Evolutionary conservation across 2,329 filamentous ascomycete species (phyloP).

Genomic region (Acrodontium crateriforme): DNA sequence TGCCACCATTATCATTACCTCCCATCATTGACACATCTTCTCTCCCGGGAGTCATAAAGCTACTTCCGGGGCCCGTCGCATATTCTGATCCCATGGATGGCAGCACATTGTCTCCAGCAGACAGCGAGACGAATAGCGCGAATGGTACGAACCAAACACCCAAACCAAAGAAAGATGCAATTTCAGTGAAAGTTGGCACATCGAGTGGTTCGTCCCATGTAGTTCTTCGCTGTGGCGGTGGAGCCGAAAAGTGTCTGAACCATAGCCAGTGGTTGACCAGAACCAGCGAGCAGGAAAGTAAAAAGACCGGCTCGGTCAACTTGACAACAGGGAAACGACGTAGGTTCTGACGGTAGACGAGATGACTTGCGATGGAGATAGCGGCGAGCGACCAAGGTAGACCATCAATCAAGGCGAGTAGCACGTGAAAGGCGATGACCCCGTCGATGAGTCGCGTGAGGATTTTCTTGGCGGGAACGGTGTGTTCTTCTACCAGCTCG

Average conservation of each 20-base stretch:
- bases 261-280: constrained; percentile 85
- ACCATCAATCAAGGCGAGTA: constrained; percentile 69
- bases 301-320: constrained; percentile 73
- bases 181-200: constrained; percentile 79
- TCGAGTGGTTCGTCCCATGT: constrained; percentile 42
- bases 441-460: constrained; percentile 72
- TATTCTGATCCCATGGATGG: constrained; percentile 79
- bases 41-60: constrained; percentile 32
- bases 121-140: constrained; percentile 83
- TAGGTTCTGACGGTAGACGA: constrained; percentile 82
- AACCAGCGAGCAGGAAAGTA: constrained; percentile 73
- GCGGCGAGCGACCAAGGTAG: constrained; percentile 64
- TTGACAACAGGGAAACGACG: constrained; percentile 63
- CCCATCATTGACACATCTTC: constrained; percentile 15
- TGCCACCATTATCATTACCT: constrained; percentile 32
- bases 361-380: constrained; percentile 66
- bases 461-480: constrained; percentile 79
- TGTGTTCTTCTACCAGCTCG: constrained; percentile 95
- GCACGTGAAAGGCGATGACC: constrained; percentile 58
- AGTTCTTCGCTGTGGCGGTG: constrained; percentile 38
- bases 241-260: constrained; percentile 79
- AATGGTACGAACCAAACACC: constrained; percentile 97
- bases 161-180: constrained; percentile 88
- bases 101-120: constrained; percentile 85
- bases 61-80: constrained; percentile 43